phyloP scores from a whole-genome alignment of 2,329 filamentous ascomycete species.

The Xylaria arbuscula region DNA sequence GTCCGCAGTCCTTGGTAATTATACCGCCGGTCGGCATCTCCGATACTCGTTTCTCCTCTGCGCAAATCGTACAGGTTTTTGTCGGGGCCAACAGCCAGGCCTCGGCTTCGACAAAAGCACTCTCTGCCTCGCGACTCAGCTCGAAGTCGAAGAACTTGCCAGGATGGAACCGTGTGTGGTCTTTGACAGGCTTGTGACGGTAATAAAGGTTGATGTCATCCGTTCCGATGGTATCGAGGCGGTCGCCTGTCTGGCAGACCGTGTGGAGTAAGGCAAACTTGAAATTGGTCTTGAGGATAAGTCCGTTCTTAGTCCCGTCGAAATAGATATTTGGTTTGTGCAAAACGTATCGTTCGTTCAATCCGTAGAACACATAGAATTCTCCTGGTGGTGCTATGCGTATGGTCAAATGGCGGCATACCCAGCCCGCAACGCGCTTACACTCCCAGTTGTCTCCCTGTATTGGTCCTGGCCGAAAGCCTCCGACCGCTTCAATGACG shows the following conservation, averaged over 20 bases:
- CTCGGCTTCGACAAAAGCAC: slow-evolving; percentile 49
- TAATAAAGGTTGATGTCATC: slow-evolving; percentile 40
- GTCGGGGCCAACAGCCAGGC: slow-evolving; percentile 49
- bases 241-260: slow-evolving; percentile 29
- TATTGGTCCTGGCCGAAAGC: slow-evolving; percentile 47
- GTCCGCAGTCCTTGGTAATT: slow-evolving; percentile 47
- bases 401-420: slow-evolving; percentile 50
- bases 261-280: slow-evolving; percentile 35
- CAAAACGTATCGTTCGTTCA: slow-evolving; percentile 51
- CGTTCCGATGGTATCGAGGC: slow-evolving; percentile 28
- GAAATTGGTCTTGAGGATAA: slow-evolving; percentile 40
- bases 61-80: slow-evolving; percentile 51
- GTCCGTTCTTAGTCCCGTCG: slow-evolving; percentile 30
- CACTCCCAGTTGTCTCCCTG: slow-evolving; percentile 52
- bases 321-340: slow-evolving; percentile 41
- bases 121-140: slow-evolving; percentile 44
- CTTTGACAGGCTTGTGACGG: slow-evolving; percentile 35
- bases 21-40: slow-evolving; percentile 48
- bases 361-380: slow-evolving; percentile 48
- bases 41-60: slow-evolving; percentile 51
- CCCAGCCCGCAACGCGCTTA: slow-evolving; percentile 46
- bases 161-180: slow-evolving; percentile 37
- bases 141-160: slow-evolving; percentile 50
- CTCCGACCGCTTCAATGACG: slow-evolving; percentile 47
- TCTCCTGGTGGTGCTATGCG: slow-evolving; percentile 38